Evolutionary conservation across 371 early-diverging fungal species (phyloP), one percentile per base, ranked within the genome.

Genomic region (Coemansia sp.): DNA sequence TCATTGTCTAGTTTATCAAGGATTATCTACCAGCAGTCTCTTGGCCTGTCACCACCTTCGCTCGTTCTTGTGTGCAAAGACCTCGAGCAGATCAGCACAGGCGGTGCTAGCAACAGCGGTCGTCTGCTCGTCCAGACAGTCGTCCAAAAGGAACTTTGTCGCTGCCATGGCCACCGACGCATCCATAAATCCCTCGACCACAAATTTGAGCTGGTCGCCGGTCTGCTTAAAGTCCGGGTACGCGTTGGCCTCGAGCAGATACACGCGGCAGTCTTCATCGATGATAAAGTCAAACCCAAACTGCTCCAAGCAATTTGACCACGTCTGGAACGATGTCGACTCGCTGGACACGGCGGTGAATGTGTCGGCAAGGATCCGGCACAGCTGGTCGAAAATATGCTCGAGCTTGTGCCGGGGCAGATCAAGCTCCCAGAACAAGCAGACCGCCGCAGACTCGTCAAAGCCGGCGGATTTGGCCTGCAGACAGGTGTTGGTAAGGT

Each of bases 221-320:
- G 89, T 88, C 65, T 89, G 89, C 62, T 87, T 87, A 63, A 89
- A 89, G 70, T 88, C 89, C 9, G 89, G 89, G 56, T 83, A 88
- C 10, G 89, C 88, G 65, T 89, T 89, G 26, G 89, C 86, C 62
- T 89, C 89, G 45, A 89, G 75, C 57, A 87, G 81, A 43, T 81
- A 82, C 0, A 81, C 85, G 6, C 79, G 74, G 35, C 68, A 70
- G 10, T 83, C 69, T 32, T 83, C 76, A 62, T 89, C 88, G 5
- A 89, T 78, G 59, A 88, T 48, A 62, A 89, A 89, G 62, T 88
- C 89, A 47, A 89, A 79, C 10, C 89, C 89, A 83, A 86, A 88
- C 20, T 86, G 73, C 58, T 88, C 89, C 67, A 89, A 84, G 11
- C 85, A 85, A 66, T 89, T 88, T 3, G 82, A 79, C 65, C 86